Conservation (phyloP, 2,329 filamentous ascomycete genomes). For the Curvularia sp. region DNA sequence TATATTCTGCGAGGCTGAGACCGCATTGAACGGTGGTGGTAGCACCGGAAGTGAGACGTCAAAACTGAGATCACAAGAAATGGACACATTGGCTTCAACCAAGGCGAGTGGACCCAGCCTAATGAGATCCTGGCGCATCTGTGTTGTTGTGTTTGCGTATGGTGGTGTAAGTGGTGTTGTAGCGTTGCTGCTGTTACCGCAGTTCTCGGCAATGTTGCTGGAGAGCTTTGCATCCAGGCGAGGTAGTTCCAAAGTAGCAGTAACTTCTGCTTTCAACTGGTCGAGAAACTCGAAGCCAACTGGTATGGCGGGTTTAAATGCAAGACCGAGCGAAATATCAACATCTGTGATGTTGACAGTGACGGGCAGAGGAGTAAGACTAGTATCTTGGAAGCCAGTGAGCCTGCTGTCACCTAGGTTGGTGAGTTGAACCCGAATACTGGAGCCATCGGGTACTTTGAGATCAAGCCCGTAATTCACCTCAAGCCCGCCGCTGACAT, state of each 20-base stretch:
- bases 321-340: conserved; percentile 38
- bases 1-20: conserved; percentile 25
- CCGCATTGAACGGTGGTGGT: conserved; percentile 24
- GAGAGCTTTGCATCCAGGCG: conserved; percentile 41
- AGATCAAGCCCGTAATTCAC: conserved; percentile 49
- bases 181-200: conserved; percentile 20
- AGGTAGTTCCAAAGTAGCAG: conserved; percentile 44
- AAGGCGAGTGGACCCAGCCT: conserved; percentile 31
- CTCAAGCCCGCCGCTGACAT: conserved; percentile 40
- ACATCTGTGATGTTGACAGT: conserved; percentile 37
- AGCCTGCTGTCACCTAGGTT: conserved; percentile 36
- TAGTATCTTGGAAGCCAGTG: conserved; percentile 40
- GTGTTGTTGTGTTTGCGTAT: conserved; percentile 11
- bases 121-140: background rate
- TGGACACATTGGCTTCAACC: conserved; percentile 36
- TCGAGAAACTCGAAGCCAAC: conserved; percentile 47
- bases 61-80: conserved; percentile 31
- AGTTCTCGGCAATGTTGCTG: conserved; percentile 30
- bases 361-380: conserved; percentile 45
- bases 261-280: conserved; percentile 37
- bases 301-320: conserved; percentile 46
- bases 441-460: conserved; percentile 42
- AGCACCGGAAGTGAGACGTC: conserved; percentile 32
- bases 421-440: conserved; percentile 37
- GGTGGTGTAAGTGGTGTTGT: conserved; percentile 1